phyloP scores from a whole-genome alignment of 192 early-diverging fungal genomes.

The Jimgerdemannia flammicorona region DNA sequence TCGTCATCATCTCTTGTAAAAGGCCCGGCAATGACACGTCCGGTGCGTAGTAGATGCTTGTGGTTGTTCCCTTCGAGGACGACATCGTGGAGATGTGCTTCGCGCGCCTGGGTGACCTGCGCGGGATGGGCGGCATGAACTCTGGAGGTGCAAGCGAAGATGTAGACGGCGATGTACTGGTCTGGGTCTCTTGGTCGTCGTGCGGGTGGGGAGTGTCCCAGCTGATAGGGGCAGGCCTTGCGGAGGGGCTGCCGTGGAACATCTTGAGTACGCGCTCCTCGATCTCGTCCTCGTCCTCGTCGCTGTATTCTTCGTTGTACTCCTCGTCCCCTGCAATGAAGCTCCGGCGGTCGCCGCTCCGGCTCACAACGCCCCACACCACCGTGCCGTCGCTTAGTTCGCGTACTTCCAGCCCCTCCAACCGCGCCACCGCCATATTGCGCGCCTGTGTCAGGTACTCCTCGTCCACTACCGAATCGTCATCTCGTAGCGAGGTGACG shows the following conservation, averaged over 20 bases:
- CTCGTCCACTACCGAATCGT: neutral
- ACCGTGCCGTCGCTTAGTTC: constrained; percentile 33
- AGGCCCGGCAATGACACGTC: neutral
- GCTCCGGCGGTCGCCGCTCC: constrained; percentile 19
- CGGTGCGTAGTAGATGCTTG: constrained; percentile 1
- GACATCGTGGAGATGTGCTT: neutral
- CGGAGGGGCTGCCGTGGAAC: neutral
- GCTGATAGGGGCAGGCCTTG: neutral
- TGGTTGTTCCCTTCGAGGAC: neutral
- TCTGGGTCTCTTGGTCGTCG: neutral
- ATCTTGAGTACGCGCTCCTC: constrained; percentile 16
- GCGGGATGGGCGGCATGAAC: neutral
- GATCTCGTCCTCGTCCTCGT: constrained; percentile 18
- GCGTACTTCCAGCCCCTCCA: constrained; percentile 29
- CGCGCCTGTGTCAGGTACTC: neutral
- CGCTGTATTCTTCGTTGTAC: constrained; percentile 1
- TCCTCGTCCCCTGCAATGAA: constrained; percentile 6
- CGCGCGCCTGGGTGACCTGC: neutral
- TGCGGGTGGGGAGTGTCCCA: neutral
- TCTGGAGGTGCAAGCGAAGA: neutral
- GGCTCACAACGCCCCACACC: constrained; percentile 28
- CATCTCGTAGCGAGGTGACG: neutral
- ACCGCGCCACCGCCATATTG: neutral
- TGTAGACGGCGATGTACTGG: neutral
- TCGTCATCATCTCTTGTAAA: neutral